Evolutionary conservation across 1,139 yeast genomes (phyloP), one percentile per base, ranked within the genome.

Genomic region (Blastobotrys niveus): DNA sequence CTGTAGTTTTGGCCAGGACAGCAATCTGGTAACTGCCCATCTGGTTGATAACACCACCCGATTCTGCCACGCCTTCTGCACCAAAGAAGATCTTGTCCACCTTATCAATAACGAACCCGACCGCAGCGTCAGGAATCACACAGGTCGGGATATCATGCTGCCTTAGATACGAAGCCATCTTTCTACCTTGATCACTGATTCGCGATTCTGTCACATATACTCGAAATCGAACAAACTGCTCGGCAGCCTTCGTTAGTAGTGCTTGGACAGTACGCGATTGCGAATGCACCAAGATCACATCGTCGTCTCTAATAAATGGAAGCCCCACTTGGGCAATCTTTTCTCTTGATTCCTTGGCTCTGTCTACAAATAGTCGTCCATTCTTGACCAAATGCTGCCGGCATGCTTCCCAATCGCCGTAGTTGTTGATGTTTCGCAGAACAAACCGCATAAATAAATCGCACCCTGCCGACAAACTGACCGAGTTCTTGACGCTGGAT

Each of bases 11-110:
- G 4, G 98, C 96, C 52, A 93, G 68, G 45, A 94, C 93, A 21
- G 97, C 96, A 43, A 91, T 82, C 59, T 93, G 96, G 64, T 87
- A 91, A 1, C 95, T 81, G 3, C 99, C 99, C 52, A 93, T 84
- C 60, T 89, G 93, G 64, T 91, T 91, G 56, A 91, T 89, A 43
- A 93, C 88, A 31, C 99, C 99, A 47, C 99, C 99, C 63, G 94
- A 83, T 70, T 91, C 99, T 2, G 96, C 95, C 4, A 91, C 98
- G 52, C 99, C 99, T 66, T 91, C 98, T 1, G 98, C 98, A 46
- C 99, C 99, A 52, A 91, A 93, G 53, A 93, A 76, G 7, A 93
- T 84, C 66, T 91, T 89, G 67, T 89, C 95, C 12, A 89, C 89
- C 62, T 83, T 83, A 63, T 87, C 93, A 51, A 93, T 82, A 26